Conservation (phyloP, 768 basidiomycete genomes). For the Suillus brevipes region DNA sequence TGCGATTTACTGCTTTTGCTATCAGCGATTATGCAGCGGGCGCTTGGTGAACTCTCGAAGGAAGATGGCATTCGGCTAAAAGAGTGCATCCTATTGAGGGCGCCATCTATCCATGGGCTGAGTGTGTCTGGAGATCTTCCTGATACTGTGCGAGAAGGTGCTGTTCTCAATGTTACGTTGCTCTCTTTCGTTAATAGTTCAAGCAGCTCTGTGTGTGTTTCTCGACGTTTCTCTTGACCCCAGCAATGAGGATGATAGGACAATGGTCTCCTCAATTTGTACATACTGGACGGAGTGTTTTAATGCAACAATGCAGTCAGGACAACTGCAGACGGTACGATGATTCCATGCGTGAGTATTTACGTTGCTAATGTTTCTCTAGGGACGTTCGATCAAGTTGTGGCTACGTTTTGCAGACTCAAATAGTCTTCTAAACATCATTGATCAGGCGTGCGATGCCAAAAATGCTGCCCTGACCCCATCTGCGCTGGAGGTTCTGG, state of each 20-base stretch:
- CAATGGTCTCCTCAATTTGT: conserved; percentile 41
- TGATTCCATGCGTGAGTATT: not conserved
- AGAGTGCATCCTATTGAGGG: conserved; percentile 37
- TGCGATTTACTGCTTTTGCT: conserved; percentile 40
- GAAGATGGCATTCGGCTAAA: conserved; percentile 40
- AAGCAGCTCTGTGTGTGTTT: conserved; percentile 44
- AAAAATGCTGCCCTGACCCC: conserved; percentile 7
- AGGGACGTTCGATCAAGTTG: conserved; percentile 24
- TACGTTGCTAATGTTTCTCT: not conserved
- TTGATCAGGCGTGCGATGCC: conserved; percentile 35
- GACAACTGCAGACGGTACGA: not conserved
- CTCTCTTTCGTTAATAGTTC: conserved; percentile 7
- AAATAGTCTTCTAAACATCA: conserved; percentile 41
- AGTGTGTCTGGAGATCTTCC: conserved; percentile 33
- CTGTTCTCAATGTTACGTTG: not conserved
- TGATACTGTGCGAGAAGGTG: conserved; percentile 37
- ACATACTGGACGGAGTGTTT: conserved; percentile 40
- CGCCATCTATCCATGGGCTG: conserved; percentile 33
- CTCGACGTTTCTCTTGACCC: conserved; percentile 41
- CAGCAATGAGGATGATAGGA: conserved; percentile 36
- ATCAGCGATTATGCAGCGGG: conserved; percentile 35
- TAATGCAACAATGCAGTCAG: not conserved
- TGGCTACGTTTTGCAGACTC: conserved; percentile 61
- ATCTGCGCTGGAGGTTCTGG: conserved; percentile 37
- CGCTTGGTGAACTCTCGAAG: conserved; percentile 27